Evolutionary conservation across 2,329 filamentous ascomycete genomes (phyloP), one percentile per base, ranked within the genome.

Genomic region (Akanthomyces muscarius): DNA sequence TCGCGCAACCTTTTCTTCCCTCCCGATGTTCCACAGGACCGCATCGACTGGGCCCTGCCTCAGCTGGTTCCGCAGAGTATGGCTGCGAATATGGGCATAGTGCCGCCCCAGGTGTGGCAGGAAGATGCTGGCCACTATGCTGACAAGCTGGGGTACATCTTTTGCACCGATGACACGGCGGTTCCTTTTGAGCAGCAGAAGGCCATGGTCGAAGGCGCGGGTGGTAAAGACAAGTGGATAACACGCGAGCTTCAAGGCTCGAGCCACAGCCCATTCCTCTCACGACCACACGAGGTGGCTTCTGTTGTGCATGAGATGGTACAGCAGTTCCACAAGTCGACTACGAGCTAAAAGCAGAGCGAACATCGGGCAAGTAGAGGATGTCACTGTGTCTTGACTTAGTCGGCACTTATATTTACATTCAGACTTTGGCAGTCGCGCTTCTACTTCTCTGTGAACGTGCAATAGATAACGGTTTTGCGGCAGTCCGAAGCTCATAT

Each of bases 211-310:
- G 41, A 33, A 7, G 50, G 13, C 1, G 58, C 58, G 3, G 50
- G 58, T 16, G 58, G 38, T 13, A 13, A 11, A 0, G 50, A 41
- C 8, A 48, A 25, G 5, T 61, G 58, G 58, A 47, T 47, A 5
- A 23, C 42, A 2, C 50, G 58, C 18, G 41, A 50, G 58, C 58
- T 61, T 11, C 14, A 47, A 38, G 58, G 58, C 18, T 21, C 58
- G 16, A 14, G 58, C 30, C 58, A 61, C 30, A 61, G 58, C 36
- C 58, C 58, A 16, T 61, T 61, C n/a, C 18, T 61, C n/a, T 53
- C 50, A 0, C 58, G 58, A 5, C 58, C 58, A 5, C 10, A 54
- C 14, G 50, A 61, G 7, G 25, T 61, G 2, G 58, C 58, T 5
- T 13, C 47, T 16, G 50, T 28, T 18, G 14, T 61, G 11, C 41